Evolutionary conservation across 2,329 filamentous ascomycete species (phyloP).

Genomic region (Aspergillus tamarii): DNA sequence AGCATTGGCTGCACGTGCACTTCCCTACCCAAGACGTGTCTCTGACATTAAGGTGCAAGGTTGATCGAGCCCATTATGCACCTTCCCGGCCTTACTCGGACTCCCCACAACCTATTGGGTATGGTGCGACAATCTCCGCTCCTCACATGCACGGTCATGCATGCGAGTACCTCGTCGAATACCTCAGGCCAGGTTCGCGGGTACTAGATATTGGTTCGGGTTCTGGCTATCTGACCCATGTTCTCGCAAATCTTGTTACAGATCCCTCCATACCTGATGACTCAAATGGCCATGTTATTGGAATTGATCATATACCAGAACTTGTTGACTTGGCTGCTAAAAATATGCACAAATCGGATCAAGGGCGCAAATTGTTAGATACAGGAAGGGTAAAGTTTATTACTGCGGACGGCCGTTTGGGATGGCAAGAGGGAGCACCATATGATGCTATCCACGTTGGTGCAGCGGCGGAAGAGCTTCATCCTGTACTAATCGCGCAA

Average conservation of each 20-base stretch:
- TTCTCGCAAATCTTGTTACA: constrained; percentile 75
- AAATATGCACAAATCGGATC: constrained; percentile 68
- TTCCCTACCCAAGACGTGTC: background rate
- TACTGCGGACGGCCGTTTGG: constrained; percentile 72
- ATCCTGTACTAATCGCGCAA: constrained; percentile 74
- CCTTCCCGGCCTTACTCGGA: constrained; percentile 73
- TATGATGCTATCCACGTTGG: constrained; percentile 98
- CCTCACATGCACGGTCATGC: constrained; percentile 74
- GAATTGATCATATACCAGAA: constrained; percentile 72
- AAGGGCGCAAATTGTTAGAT: constrained; percentile 64
- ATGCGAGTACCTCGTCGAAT: constrained; percentile 63
- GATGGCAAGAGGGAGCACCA: constrained; percentile 61
- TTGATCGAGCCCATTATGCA: constrained; percentile 86
- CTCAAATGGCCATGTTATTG: constrained; percentile 61
- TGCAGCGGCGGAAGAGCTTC: constrained; percentile 76
- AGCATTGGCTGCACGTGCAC: background rate
- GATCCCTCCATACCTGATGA: constrained; percentile 26
- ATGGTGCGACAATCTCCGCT: constrained; percentile 70
- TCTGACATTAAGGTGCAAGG: constrained; percentile 51
- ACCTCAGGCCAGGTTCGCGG: constrained; percentile 57
- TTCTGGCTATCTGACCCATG: constrained; percentile 83
- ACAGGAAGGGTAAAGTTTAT: constrained; percentile 71
- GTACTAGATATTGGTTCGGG: constrained; percentile 76
- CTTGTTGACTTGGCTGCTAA: constrained; percentile 64
- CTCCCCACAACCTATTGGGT: constrained; percentile 69